phyloP scores from a whole-genome alignment of 805 yeast genomes.

The Yarrowia keelungensis region DNA sequence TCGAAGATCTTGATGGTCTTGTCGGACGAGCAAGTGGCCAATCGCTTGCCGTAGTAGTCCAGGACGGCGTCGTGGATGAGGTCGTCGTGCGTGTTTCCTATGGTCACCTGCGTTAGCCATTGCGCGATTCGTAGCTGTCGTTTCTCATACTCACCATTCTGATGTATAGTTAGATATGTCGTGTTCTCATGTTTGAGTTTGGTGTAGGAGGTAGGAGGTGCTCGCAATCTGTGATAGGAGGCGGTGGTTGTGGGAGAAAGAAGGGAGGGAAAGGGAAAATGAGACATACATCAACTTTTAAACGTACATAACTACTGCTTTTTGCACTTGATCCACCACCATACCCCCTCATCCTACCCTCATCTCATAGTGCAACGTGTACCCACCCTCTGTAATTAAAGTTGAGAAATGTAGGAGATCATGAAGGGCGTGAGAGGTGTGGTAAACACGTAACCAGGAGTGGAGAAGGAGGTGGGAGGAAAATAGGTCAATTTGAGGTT shows the following conservation, averaged over 20 bases:
- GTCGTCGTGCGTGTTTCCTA: constrained; percentile 91
- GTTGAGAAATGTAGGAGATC: constrained; percentile 5
- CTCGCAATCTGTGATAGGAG: constrained; percentile 12
- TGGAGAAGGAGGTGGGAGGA: not conserved
- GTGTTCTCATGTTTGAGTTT: constrained; percentile 38
- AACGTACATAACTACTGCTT: no score
- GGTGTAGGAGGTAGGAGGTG: not conserved
- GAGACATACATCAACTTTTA: no score
- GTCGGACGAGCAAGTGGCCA: constrained; percentile 96
- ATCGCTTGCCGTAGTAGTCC: constrained; percentile 93
- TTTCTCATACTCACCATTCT: constrained; percentile 28
- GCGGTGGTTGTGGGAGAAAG: not conserved
- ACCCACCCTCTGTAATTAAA: constrained; percentile 2
- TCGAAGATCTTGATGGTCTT: constrained; percentile 94
- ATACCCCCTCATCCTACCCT: no score
- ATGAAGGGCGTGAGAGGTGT: not conserved
- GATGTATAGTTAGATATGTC: constrained; percentile 35
- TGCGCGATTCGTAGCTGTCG: not conserved
- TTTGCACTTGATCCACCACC: no score
- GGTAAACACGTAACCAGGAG: constrained; percentile 5
- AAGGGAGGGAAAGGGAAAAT: no score
- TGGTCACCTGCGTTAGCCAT: constrained; percentile 63
- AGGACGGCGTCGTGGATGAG: constrained; percentile 95
- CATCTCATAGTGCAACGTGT: constrained; percentile 10
- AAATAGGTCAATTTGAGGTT: no score